phyloP scores from a whole-genome alignment of 2,329 filamentous ascomycete genomes.

The Talaromyces rugulosus region DNA sequence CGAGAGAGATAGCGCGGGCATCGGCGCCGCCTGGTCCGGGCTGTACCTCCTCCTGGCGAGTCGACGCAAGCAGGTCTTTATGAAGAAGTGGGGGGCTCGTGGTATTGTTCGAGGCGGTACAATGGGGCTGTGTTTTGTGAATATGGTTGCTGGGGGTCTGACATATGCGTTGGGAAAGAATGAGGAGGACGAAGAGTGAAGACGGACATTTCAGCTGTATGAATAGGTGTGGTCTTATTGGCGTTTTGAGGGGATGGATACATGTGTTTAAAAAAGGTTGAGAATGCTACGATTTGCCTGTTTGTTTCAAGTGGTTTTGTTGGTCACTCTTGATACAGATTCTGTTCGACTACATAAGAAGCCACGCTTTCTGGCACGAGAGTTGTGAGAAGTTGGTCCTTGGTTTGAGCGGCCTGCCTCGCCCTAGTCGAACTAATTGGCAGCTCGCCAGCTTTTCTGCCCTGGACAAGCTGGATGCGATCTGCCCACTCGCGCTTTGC shows the following conservation, averaged over 20 bases:
- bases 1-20: slow-evolving; percentile 60
- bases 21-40: slow-evolving; percentile 62
- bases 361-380: slow-evolving; percentile 32
- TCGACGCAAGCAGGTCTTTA: slow-evolving; percentile 48
- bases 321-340: slow-evolving; percentile 23
- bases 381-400: slow-evolving; percentile 31
- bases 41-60: slow-evolving; percentile 61
- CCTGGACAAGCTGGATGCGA: slow-evolving; percentile 39
- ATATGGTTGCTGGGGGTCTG: slow-evolving; percentile 43
- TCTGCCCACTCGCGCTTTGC: slow-evolving; percentile 40
- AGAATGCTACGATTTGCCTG: not conserved
- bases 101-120: slow-evolving; percentile 43
- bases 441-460: slow-evolving; percentile 29
- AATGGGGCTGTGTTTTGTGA: slow-evolving; percentile 44
- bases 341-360: slow-evolving; percentile 29
- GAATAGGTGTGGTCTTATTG: not conserved
- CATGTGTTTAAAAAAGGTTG: not conserved
- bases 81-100: slow-evolving; percentile 43
- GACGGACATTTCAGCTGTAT: not conserved
- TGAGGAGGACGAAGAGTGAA: slow-evolving; percentile 25
- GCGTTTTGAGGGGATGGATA: not conserved
- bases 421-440: slow-evolving; percentile 43
- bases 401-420: slow-evolving; percentile 30
- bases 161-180: slow-evolving; percentile 43
- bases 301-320: not conserved